phyloP scores from a whole-genome alignment of 345 rosid genomes.

The Lenwebbia sp. region DNA sequence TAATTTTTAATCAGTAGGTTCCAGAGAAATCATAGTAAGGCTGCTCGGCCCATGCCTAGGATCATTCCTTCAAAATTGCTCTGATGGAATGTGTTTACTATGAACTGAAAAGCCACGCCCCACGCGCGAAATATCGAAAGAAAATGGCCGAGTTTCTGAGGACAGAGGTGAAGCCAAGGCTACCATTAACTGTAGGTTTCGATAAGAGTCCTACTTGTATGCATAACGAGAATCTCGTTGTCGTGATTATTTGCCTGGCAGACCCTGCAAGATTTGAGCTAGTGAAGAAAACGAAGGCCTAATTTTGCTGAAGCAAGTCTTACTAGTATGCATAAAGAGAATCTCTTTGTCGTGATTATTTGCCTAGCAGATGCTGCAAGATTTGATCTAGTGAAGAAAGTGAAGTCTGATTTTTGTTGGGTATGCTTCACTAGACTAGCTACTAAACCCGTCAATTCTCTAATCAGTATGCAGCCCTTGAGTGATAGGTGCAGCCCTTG shows the following conservation, averaged over 20 bases:
- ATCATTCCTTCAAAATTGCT: neutral
- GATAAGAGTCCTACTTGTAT: neutral
- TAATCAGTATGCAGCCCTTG: neutral
- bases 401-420: neutral
- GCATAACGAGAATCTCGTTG: neutral
- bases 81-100: neutral
- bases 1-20: neutral
- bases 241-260: neutral
- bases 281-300: neutral
- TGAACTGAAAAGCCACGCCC: neutral
- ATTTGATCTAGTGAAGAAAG: neutral
- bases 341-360: neutral
- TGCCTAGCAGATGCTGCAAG: neutral
- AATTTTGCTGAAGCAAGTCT: neutral
- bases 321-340: neutral
- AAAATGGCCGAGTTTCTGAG: neutral
- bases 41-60: neutral
- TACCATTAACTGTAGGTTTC: neutral
- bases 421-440: neutral
- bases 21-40: neutral
- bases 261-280: neutral
- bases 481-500: neutral
- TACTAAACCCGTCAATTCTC: neutral
- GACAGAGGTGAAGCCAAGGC: neutral
- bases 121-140: neutral